Percentiles rank a stretch among this genome's conserved stretches.
Conservation (phyloP, 116 monocot genomes). For the Phalaenopsis hybrid region DNA sequence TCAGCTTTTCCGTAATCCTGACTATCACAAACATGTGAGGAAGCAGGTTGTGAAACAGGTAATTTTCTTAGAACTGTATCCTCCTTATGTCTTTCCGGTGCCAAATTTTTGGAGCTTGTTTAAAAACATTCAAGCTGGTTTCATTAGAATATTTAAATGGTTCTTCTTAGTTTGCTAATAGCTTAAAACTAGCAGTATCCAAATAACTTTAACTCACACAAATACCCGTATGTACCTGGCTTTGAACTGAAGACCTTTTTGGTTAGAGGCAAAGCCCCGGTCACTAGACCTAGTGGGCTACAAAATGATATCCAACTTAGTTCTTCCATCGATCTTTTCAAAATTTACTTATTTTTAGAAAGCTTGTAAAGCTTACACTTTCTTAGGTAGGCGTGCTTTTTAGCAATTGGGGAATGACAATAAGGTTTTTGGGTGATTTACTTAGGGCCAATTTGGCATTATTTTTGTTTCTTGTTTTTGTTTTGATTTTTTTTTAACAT, state of each 20-base stretch:
- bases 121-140: slow-evolving; percentile 1
- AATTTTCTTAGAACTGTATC: not conserved
- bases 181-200: not conserved
- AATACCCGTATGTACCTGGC: no score
- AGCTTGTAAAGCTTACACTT: not conserved
- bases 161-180: not conserved
- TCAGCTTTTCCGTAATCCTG: slow-evolving; percentile 88
- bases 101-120: not conserved
- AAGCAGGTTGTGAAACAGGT: slow-evolving; percentile 76
- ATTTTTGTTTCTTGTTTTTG: no score
- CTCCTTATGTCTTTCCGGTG: not conserved
- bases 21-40: slow-evolving; percentile 83
- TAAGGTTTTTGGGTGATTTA: no score
- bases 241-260: no score
- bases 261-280: no score
- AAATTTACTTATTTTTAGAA: not conserved
- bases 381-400: not conserved
- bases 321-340: not conserved
- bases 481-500: no score
- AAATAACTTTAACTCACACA: not conserved
- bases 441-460: not conserved
- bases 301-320: not conserved
- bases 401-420: no score
- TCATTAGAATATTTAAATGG: not conserved
- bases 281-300: no score